Evolutionary conservation across 305 asterid species (phyloP), one percentile per base, ranked within the genome.

Genomic region (Fraxinus floribunda): DNA sequence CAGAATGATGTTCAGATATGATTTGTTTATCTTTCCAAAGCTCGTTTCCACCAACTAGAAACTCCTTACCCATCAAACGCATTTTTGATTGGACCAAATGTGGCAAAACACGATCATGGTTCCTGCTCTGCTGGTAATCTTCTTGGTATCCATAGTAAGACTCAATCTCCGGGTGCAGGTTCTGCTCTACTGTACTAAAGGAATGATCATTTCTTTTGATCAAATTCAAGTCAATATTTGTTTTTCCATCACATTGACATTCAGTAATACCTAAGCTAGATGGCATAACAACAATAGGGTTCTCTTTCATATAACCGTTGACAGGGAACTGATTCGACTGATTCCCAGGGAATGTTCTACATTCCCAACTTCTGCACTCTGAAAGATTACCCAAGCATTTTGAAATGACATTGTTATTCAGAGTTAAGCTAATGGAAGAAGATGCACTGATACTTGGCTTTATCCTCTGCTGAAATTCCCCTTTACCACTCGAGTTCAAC

Each of bases 61-160:
- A 90, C 85, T 92, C 95, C 83, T 93, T 83, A 7, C 97, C 97
- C 97, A 92, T 93, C 88, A 93, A 82, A 20, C 97, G 97, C 92
- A 92, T 90, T 73, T 91, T 93, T 35, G 97, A 81, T 60, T 85
- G 87, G 82, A 84, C 79, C 79, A 77, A 71, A 71, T 71, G 76
- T 71, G 76, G 76, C 41, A 71, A 71, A 71, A 15, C 76, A 71
- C 1, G 41, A 71, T 83, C 82, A 80, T 87, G 57, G 22, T 86
- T 77, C 87, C 76, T 79, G 73, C 73, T 24, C 34, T 64, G 24
- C 73, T 22, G 86, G 55, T 86, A 39, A 76, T 79, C 79, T 52
- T 84, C 84, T 84, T 84, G 85, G 78, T 78, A 32, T 82, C 79
- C 78, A 34, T 76, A 81, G 82, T 74, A 79, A 60, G 86, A 72